These are phyloP conservation scores for Zasmidium citrigriseum DNA, from an alignment of 2,329 filamentous ascomycete species.

Conservation along the genomic window DNA sequence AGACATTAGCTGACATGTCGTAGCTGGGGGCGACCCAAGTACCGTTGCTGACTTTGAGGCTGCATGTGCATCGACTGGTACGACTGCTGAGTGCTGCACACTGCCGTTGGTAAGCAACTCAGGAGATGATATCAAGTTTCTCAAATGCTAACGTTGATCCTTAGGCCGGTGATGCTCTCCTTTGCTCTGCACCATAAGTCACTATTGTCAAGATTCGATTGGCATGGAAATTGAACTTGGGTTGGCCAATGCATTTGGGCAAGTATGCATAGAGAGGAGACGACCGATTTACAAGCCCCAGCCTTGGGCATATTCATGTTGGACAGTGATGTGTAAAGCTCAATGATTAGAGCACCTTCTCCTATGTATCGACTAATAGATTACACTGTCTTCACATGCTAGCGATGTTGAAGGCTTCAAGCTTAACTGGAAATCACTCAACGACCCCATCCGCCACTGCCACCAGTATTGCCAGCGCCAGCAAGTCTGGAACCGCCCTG, in stretches of 20 bases:
- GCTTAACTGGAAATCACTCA: background rate
- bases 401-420: background rate
- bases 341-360: too few relatives aligned
- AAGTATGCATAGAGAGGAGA: background rate
- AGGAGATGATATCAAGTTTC: background rate
- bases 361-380: background rate
- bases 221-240: too few relatives aligned
- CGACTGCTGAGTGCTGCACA: conserved; percentile 18
- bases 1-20: background rate
- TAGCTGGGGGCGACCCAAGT: conserved; percentile 6
- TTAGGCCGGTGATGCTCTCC: conserved; percentile 15
- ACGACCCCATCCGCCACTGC: background rate
- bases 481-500: too few relatives aligned
- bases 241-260: too few relatives aligned
- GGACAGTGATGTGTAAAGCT: too few relatives aligned
- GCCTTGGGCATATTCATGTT: background rate
- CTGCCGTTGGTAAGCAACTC: conserved; percentile 9
- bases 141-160: background rate
- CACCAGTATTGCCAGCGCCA: too few relatives aligned
- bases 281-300: background rate
- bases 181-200: conserved; percentile 15
- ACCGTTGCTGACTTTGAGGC: conserved; percentile 10
- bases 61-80: conserved; percentile 10
- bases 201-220: too few relatives aligned
- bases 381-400: background rate